Evolutionary conservation across 1,284 basidiomycete species (phyloP).

Genomic region (Mycena citricolor): DNA sequence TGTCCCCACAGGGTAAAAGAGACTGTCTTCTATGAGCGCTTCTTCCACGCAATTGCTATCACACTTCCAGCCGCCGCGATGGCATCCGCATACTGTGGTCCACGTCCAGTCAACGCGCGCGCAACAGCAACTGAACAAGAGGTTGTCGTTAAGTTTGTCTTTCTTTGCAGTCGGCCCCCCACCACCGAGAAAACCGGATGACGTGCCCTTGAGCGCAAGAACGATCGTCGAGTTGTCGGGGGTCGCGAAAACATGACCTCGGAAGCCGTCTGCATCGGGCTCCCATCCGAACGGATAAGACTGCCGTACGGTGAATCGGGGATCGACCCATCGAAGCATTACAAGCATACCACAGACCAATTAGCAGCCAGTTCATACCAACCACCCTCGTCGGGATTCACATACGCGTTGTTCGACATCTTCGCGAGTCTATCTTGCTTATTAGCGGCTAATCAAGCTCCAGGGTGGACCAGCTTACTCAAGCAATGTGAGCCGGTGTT

Average conservation of each 20-base stretch:
- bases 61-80: conserved; percentile 81
- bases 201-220: conserved; percentile 93
- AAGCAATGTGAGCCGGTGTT: conserved; percentile 75
- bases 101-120: conserved; percentile 93
- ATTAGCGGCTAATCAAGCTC: conserved; percentile 3
- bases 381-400: conserved; percentile 52
- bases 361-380: conserved; percentile 78
- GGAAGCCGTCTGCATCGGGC: conserved; percentile 80
- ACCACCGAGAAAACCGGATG: conserved; percentile 74
- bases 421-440: conserved; percentile 66
- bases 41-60: conserved; percentile 81
- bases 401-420: conserved; percentile 94
- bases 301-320: conserved; percentile 41
- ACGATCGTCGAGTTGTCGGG: conserved; percentile 85
- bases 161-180: conserved; percentile 87
- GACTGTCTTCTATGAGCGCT: conserved; percentile 77
- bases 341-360: conserved; percentile 52
- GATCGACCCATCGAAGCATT: background rate
- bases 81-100: conserved; percentile 94
- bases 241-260: conserved; percentile 89
- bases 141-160: conserved; percentile 93
- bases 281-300: conserved; percentile 93
- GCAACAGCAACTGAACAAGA: conserved; percentile 98
- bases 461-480: conserved; percentile 28
- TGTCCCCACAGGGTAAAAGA: conserved; percentile 90